Conservation (phyloP, 2,329 filamentous ascomycete species). For the Byssothecium circinans region DNA sequence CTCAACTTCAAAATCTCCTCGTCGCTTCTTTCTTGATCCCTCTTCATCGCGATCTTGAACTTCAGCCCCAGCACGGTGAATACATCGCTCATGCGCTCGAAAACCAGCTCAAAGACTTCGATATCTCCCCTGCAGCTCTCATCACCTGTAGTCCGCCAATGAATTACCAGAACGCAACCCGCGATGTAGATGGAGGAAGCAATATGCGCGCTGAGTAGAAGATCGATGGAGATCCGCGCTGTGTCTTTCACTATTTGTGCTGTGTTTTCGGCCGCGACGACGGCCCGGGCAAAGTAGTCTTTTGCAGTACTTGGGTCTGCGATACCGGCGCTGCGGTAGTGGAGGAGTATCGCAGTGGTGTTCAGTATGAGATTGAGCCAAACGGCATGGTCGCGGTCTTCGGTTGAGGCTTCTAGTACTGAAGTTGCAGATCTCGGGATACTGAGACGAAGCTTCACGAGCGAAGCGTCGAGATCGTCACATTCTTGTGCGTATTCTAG, state of each 20-base stretch:
- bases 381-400: constrained; percentile 21
- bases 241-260: constrained; percentile 31
- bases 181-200: constrained; percentile 26
- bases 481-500: constrained; percentile 28
- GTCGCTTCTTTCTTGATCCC: constrained; percentile 19
- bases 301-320: not conserved
- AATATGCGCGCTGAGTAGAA: constrained; percentile 30
- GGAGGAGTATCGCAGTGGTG: constrained; percentile 25
- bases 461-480: constrained; percentile 22
- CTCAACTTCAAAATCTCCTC: constrained; percentile 17
- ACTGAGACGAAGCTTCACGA: constrained; percentile 31
- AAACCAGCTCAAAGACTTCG: constrained; percentile 27
- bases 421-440: constrained; percentile 28
- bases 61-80: constrained; percentile 31
- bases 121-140: constrained; percentile 26
- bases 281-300: constrained; percentile 17
- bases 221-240: constrained; percentile 26
- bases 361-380: constrained; percentile 33
- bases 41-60: constrained; percentile 27
- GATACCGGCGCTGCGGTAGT: constrained; percentile 18
- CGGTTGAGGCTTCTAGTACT: constrained; percentile 20
- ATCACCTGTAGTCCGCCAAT: constrained; percentile 28
- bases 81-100: constrained; percentile 32
- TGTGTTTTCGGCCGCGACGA: constrained; percentile 29
- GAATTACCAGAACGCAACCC: constrained; percentile 27